These are phyloP conservation scores for Salix purpurea DNA, from an alignment of 345 rosid species.

Conservation along the genomic window DNA sequence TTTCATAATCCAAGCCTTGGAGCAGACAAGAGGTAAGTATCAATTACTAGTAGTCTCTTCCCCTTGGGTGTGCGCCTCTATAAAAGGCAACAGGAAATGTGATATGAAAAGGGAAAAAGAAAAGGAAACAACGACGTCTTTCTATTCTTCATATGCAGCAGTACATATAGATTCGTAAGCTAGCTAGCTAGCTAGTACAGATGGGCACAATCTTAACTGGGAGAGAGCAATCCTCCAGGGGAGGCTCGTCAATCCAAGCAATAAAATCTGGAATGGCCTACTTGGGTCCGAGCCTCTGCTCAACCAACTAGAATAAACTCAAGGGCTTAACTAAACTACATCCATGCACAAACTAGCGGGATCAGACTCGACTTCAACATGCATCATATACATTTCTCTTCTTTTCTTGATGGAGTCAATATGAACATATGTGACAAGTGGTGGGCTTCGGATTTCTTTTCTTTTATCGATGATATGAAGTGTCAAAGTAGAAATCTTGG, in stretches of 20 bases:
- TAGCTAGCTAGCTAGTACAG: neutral
- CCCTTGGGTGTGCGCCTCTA: too few relatives aligned
- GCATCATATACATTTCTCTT: neutral
- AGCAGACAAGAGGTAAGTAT: too few relatives aligned
- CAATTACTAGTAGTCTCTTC: too few relatives aligned
- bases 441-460: neutral
- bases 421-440: neutral
- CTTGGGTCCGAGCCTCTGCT: neutral
- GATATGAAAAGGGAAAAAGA: neutral
- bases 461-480: neutral
- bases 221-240: neutral
- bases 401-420: neutral
- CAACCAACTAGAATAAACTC: neutral
- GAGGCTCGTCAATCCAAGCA: neutral
- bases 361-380: neutral
- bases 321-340: neutral
- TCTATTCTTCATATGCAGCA: neutral
- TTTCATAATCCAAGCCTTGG: too few relatives aligned
- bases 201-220: neutral
- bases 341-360: neutral
- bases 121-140: neutral
- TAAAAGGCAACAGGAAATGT: neutral
- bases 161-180: neutral
- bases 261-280: neutral
- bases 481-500: constrained; percentile 42